Percentiles rank a stretch among this genome's conserved stretches.
Evolutionary conservation across 2,329 filamentous ascomycete genomes (phyloP).

Genomic region (Aureobasidium pullulans): DNA sequence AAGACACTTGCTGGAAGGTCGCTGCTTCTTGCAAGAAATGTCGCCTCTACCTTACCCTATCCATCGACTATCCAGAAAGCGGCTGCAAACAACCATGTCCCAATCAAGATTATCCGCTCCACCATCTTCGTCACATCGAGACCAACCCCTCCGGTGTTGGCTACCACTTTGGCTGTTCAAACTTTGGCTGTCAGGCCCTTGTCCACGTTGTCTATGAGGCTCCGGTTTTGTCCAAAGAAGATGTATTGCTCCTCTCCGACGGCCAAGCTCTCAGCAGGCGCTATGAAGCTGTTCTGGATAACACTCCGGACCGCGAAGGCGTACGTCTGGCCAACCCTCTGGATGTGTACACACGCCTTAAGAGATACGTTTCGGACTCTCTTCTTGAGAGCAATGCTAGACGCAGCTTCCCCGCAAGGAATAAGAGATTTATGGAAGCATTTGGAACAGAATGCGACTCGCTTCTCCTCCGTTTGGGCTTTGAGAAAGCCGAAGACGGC

Average conservation of each 20-base stretch:
- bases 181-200: conserved; percentile 46
- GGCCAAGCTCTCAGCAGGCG: conserved; percentile 44
- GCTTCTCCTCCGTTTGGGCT: conserved; percentile 52
- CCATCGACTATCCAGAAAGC: conserved; percentile 43
- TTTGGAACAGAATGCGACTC: conserved; percentile 56
- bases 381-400: conserved; percentile 43
- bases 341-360: conserved; percentile 50
- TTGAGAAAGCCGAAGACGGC: conserved; percentile 33
- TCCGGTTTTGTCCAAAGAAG: conserved; percentile 43
- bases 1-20: conserved; percentile 45
- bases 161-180: conserved; percentile 52
- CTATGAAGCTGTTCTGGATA: conserved; percentile 44
- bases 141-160: conserved; percentile 25
- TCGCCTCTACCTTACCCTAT: conserved; percentile 54
- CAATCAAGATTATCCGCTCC: conserved; percentile 46
- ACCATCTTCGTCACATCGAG: conserved; percentile 45
- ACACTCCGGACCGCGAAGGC: conserved; percentile 49
- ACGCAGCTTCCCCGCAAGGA: conserved; percentile 49
- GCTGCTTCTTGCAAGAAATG: conserved; percentile 56
- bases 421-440: conserved; percentile 57
- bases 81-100: conserved; percentile 35
- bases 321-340: conserved; percentile 44
- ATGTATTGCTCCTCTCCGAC: conserved; percentile 48
- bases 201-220: conserved; percentile 47
- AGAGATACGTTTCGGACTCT: conserved; percentile 54